phyloP scores from a whole-genome alignment of 2,329 filamentous ascomycete species.

The Hymenoscyphus linearis region DNA sequence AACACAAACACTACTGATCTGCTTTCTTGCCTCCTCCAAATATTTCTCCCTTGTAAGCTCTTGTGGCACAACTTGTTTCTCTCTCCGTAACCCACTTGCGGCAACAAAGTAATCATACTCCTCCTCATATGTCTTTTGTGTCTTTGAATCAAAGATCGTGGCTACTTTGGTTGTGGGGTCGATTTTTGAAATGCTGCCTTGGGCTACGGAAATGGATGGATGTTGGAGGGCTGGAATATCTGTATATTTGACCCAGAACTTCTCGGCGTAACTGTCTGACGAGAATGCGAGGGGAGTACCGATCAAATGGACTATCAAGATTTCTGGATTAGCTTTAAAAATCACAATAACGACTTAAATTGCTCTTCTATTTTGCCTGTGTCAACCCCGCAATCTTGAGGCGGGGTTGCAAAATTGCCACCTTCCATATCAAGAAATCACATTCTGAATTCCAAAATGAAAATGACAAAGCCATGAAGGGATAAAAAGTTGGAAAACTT shows the following conservation, averaged over 20 bases:
- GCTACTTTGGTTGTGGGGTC: conserved; percentile 56
- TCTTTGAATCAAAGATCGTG: conserved; percentile 45
- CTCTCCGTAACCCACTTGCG: conserved; percentile 63
- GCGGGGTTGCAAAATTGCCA: neutral
- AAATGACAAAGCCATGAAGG: neutral
- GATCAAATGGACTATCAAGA: conserved; percentile 61
- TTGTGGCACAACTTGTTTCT: conserved; percentile 69
- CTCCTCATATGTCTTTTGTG: conserved; percentile 35
- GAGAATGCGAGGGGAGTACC: conserved; percentile 69
- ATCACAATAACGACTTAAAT: too few relatives aligned
- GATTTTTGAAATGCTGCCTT: conserved; percentile 58
- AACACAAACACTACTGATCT: conserved; percentile 46
- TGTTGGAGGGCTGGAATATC: conserved; percentile 62
- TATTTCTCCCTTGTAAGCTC: conserved; percentile 57
- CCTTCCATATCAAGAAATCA: neutral
- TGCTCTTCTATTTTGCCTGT: neutral
- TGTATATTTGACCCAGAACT: conserved; percentile 65
- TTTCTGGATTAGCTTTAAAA: neutral
- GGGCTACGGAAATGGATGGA: conserved; percentile 57
- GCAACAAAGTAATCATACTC: conserved; percentile 73
- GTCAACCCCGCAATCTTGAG: neutral
- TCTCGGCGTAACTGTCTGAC: conserved; percentile 55
- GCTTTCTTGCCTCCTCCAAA: conserved; percentile 53
- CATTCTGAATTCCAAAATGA: neutral
- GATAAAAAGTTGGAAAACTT: conserved; percentile 32